Evolutionary conservation across 106 monocot species (phyloP).

Genomic region (Platanthera guangdongensis): DNA sequence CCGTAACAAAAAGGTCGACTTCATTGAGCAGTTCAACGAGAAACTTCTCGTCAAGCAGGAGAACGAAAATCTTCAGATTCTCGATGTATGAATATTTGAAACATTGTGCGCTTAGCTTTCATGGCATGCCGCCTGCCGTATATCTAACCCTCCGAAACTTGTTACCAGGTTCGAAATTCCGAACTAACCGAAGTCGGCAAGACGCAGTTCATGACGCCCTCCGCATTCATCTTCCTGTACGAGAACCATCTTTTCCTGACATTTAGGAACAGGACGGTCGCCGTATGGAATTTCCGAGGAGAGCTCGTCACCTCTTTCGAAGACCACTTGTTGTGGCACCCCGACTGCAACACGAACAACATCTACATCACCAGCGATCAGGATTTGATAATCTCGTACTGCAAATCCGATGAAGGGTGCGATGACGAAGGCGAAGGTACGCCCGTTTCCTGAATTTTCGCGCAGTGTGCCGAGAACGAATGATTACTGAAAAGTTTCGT

Average conservation of each 20-base stretch:
- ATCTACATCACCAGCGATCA: slow-evolving; percentile 89
- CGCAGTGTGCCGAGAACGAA: not conserved
- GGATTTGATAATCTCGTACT: slow-evolving; percentile 91
- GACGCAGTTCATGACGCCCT: slow-evolving; percentile 70
- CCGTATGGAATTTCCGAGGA: slow-evolving; percentile 76
- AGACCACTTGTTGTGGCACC: slow-evolving; percentile 82
- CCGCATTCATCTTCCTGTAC: slow-evolving; percentile 76
- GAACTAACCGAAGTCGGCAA: slow-evolving; percentile 55
- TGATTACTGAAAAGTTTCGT: not conserved
- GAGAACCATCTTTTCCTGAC: slow-evolving; percentile 85
- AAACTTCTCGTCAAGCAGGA: slow-evolving; percentile 81
- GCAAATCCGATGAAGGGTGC: slow-evolving; percentile 65
- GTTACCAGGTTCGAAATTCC: slow-evolving; percentile 49
- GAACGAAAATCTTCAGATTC: slow-evolving; percentile 76
- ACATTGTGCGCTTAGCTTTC: not conserved
- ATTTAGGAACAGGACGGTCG: slow-evolving; percentile 63
- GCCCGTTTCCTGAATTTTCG: not conserved
- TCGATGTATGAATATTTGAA: slow-evolving; percentile 31
- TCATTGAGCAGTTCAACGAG: slow-evolving; percentile 80
- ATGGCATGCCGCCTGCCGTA: too few relatives aligned
- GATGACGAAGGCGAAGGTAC: slow-evolving; percentile 45
- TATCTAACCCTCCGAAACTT: not conserved
- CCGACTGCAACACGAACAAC: slow-evolving; percentile 87
- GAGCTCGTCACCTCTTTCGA: slow-evolving; percentile 83
- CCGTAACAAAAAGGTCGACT: slow-evolving; percentile 64